phyloP scores from a whole-genome alignment of 495 filamentous ascomycete genomes.

The Cryomyces minteri region DNA sequence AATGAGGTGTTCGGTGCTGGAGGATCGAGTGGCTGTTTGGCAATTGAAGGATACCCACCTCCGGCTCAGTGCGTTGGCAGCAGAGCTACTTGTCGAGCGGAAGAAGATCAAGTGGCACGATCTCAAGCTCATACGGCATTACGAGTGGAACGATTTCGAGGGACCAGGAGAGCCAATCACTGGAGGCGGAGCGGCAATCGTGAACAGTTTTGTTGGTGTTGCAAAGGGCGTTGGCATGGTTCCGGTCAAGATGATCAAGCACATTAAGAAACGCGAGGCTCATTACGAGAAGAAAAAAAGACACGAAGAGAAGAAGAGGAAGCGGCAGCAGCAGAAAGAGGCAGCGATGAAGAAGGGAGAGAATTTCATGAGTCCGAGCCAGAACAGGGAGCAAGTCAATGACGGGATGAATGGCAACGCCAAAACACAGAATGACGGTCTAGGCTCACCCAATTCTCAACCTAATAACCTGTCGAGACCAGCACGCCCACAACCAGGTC shows the following conservation, averaged over 20 bases:
- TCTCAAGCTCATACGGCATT: conserved; percentile 44
- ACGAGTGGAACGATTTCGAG: conserved; percentile 66
- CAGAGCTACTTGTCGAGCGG: conserved; percentile 39
- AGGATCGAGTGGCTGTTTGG: conserved; percentile 51
- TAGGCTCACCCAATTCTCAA: not conserved
- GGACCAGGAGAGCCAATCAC: conserved; percentile 60
- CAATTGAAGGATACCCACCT: conserved; percentile 35
- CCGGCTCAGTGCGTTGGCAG: conserved; percentile 45
- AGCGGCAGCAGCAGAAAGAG: conserved; percentile 11
- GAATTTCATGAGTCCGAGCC: not conserved
- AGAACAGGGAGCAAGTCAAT: not conserved
- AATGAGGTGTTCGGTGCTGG: conserved; percentile 52
- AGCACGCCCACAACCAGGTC: too few relatives aligned
- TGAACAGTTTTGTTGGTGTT: conserved; percentile 31
- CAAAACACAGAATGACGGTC: not conserved
- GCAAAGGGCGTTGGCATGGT: conserved; percentile 38
- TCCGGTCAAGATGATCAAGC: conserved; percentile 36
- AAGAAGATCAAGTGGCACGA: conserved; percentile 42
- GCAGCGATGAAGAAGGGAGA: not conserved
- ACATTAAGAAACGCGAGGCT: conserved; percentile 27
- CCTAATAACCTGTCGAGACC: not conserved
- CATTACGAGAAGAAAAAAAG: not conserved
- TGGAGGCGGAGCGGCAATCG: conserved; percentile 37
- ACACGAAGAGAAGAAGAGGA: conserved; percentile 23
- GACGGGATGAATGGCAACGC: not conserved